Evolutionary conservation across 345 rosid species (phyloP).

Genomic region (Hibiscus tridactylites): DNA sequence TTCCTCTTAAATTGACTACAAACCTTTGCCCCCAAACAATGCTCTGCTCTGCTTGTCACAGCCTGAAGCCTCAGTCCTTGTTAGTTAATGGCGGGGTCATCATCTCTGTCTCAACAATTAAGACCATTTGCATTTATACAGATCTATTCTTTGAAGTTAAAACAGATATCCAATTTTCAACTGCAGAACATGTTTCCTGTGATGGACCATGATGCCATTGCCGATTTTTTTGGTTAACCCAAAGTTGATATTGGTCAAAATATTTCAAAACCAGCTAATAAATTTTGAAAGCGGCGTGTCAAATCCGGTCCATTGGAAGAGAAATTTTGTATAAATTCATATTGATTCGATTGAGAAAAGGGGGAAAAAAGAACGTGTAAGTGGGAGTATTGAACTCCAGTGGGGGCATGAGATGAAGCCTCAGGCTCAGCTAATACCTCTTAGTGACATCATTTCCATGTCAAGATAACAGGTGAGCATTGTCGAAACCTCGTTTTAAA

Average conservation of each 20-base stretch:
- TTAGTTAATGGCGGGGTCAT: slow-evolving; percentile 2
- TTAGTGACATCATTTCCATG: slow-evolving; percentile 3
- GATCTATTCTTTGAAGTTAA: neutral
- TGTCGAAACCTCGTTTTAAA: neutral
- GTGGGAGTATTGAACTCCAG: neutral
- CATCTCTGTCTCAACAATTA: neutral
- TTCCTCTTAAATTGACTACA: neutral
- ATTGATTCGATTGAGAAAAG: neutral
- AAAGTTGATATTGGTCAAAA: neutral
- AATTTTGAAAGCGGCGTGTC: neutral
- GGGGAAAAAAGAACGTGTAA: neutral
- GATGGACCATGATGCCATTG: slow-evolving; percentile 3
- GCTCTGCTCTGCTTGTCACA: neutral
- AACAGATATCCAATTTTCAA: neutral
- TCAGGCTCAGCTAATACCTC: neutral
- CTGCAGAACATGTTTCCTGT: neutral
- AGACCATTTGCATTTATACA: neutral
- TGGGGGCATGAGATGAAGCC: too few species aligned
- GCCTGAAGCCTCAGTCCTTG: neutral
- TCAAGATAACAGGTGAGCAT: neutral
- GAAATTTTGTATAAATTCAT: neutral
- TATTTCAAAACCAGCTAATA: neutral
- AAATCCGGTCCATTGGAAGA: slow-evolving; percentile 1
- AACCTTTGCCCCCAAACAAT: neutral
- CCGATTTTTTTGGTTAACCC: neutral